A percentile compares a stretch with the other conserved stretches of the same genome.
Conservation (phyloP, 2,329 filamentous ascomycete genomes). For the Fonsecaea monophora region DNA sequence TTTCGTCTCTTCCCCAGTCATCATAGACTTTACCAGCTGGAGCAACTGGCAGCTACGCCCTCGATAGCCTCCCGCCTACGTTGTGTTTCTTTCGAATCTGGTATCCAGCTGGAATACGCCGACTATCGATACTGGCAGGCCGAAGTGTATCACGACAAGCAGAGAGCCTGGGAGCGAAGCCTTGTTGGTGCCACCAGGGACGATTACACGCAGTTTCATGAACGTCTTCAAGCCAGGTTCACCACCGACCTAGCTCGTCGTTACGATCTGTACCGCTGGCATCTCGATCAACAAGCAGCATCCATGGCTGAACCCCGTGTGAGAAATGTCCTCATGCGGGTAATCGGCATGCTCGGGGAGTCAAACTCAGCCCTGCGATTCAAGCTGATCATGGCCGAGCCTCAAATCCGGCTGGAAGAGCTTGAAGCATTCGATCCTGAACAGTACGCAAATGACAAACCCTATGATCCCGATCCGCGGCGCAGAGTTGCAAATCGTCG, state of each 20-base stretch:
- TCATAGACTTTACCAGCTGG: constrained; percentile 28
- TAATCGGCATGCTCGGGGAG: constrained; percentile 19
- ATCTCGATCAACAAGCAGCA: constrained; percentile 35
- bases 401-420: constrained; percentile 33
- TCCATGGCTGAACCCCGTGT: constrained; percentile 23
- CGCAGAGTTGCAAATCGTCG: constrained; percentile 30
- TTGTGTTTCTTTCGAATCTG: constrained; percentile 30
- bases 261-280: constrained; percentile 36
- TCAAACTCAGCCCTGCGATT: constrained; percentile 21
- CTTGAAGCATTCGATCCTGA: constrained; percentile 30
- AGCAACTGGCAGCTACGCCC: constrained; percentile 25
- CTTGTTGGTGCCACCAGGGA: constrained; percentile 20
- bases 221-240: constrained; percentile 33
- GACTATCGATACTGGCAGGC: constrained; percentile 37
- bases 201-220: constrained; percentile 31
- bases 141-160: constrained; percentile 31
- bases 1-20: constrained; percentile 34
- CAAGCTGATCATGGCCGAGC: constrained; percentile 36
- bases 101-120: constrained; percentile 35
- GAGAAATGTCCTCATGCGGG: constrained; percentile 19
- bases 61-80: constrained; percentile 30
- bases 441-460: constrained; percentile 23
- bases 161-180: constrained; percentile 25
- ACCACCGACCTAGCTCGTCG: constrained; percentile 22
- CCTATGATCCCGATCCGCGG: constrained; percentile 30